A percentile compares a stretch with the other conserved stretches of the same genome.
phyloP scores from a whole-genome alignment of 257 asterid genomes.

The Nicotiana sylvestris region DNA sequence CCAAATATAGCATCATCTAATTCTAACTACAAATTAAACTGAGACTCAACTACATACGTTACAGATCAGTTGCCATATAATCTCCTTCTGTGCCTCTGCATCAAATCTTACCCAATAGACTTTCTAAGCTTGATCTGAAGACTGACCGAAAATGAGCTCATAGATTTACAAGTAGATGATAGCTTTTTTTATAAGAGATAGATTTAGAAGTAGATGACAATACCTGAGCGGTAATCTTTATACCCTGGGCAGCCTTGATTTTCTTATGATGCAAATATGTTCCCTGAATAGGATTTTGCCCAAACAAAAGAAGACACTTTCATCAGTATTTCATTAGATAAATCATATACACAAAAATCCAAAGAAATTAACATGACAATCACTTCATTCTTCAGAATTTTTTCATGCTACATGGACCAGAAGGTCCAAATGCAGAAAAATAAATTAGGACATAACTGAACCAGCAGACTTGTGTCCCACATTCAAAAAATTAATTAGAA shows the following conservation, averaged over 20 bases:
- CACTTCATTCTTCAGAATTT: neutral
- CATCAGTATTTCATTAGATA: neutral
- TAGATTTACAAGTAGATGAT: neutral
- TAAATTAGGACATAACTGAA: neutral
- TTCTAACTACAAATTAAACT: neutral
- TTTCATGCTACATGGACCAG: neutral
- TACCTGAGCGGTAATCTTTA: slow-evolving; percentile 96
- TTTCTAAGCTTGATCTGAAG: neutral
- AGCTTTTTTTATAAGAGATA: neutral
- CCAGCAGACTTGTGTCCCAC: neutral
- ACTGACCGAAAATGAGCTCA: neutral
- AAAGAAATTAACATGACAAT: neutral
- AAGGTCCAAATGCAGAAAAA: neutral
- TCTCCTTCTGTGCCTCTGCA: neutral
- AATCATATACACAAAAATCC: neutral
- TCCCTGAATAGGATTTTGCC: slow-evolving; percentile 46
- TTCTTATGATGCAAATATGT: slow-evolving; percentile 84
- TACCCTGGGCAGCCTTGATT: slow-evolving; percentile 98
- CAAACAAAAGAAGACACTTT: neutral
- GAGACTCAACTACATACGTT: neutral
- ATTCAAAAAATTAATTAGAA: neutral
- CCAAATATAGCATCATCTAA: neutral
- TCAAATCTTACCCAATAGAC: neutral
- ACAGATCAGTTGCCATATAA: neutral
- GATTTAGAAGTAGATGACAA: neutral